These are phyloP conservation scores for Coffea canephora DNA, from an alignment of 257 asterid genomes.

Conservation along the genomic window DNA sequence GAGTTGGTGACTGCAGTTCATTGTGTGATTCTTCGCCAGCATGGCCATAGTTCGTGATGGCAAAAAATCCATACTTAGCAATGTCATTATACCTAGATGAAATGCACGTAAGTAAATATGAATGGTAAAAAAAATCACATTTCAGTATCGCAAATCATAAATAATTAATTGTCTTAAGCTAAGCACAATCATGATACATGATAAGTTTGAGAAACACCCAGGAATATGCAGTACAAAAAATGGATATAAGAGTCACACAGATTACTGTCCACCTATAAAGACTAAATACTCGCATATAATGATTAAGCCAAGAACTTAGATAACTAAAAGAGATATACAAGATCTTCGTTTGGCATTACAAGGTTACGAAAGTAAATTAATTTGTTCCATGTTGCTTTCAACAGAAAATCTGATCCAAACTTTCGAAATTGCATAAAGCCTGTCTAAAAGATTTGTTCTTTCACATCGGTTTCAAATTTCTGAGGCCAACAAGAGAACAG, in stretches of 20 bases:
- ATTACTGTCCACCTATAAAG: neutral
- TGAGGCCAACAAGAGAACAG: neutral
- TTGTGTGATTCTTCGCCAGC: constrained; percentile 38
- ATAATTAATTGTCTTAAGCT: neutral
- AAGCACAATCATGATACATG: neutral
- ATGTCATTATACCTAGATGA: constrained; percentile 81
- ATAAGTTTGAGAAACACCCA: neutral
- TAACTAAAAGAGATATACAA: neutral
- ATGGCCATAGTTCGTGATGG: constrained; percentile 45
- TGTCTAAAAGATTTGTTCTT: neutral
- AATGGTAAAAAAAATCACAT: constrained; percentile 15
- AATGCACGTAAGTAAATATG: constrained; percentile 13
- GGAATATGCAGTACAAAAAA: neutral
- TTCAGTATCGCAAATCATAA: neutral
- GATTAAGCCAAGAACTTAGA: neutral
- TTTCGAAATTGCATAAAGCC: neutral
- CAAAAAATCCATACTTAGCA: constrained; percentile 77
- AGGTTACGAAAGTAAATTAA: neutral
- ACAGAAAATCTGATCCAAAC: neutral
- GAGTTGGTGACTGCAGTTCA: constrained; percentile 35
- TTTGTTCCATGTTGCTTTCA: neutral
- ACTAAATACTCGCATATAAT: neutral
- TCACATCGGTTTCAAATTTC: no score
- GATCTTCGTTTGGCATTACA: constrained; percentile 2
- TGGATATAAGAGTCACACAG: neutral